phyloP scores from a whole-genome alignment of 352 stramenopile genomes.

The Globisporangium nagaii region DNA sequence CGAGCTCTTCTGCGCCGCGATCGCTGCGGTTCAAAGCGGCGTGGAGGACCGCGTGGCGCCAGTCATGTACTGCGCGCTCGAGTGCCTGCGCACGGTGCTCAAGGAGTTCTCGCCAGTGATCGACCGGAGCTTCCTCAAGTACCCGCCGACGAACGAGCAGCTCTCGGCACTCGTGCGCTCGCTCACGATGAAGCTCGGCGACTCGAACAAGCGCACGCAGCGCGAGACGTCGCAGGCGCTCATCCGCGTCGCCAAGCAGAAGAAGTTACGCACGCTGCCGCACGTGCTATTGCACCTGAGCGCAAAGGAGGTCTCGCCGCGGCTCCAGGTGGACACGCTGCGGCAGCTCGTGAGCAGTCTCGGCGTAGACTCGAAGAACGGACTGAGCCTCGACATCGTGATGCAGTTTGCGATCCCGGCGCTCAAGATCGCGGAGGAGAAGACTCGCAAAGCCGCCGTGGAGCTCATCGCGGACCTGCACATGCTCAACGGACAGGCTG shows the following conservation, averaged over 20 bases:
- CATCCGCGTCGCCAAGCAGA: slow-evolving; percentile 53
- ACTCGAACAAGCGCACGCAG: slow-evolving; percentile 82
- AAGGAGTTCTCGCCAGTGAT: slow-evolving; percentile 55
- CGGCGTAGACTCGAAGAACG: slow-evolving; percentile 25
- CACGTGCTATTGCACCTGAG: slow-evolving; percentile 62
- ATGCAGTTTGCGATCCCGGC: slow-evolving; percentile 67
- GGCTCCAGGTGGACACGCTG: slow-evolving; percentile 52
- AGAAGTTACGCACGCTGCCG: slow-evolving; percentile 49
- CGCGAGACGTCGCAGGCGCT: slow-evolving; percentile 57
- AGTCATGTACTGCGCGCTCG: slow-evolving; percentile 81
- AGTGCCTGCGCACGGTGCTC: slow-evolving; percentile 59
- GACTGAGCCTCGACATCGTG: slow-evolving; percentile 50
- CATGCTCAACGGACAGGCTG: slow-evolving; percentile 22
- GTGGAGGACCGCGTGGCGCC: slow-evolving; percentile 72
- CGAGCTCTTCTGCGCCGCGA: slow-evolving; percentile 55
- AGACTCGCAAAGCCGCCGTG: slow-evolving; percentile 61
- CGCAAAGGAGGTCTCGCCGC: slow-evolving; percentile 44
- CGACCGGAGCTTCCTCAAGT: slow-evolving; percentile 35
- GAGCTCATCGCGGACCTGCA: slow-evolving; percentile 69
- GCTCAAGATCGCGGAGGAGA: slow-evolving; percentile 74
- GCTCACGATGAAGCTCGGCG: slow-evolving; percentile 57
- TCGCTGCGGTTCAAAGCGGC: slow-evolving; percentile 65
- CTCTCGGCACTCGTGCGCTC: slow-evolving; percentile 43
- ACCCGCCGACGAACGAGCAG: slow-evolving; percentile 46
- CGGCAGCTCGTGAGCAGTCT: slow-evolving; percentile 49